These are phyloP conservation scores for Marchantia polymorpha DNA, from an alignment of 225 moss, liverwort and hornwort species.

Conservation along the genomic window DNA sequence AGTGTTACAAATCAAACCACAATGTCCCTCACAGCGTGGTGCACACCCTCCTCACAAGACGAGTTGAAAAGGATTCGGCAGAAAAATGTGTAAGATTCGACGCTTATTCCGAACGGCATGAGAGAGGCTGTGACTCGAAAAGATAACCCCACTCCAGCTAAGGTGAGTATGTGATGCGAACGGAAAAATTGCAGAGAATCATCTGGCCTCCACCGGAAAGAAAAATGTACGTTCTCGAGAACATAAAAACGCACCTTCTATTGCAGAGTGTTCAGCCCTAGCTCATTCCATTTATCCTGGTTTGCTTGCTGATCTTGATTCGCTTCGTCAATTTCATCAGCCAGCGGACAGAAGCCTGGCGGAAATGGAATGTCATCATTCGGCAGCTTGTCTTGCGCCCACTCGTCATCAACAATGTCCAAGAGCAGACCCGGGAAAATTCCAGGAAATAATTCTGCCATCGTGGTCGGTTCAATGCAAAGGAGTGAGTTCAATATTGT, in stretches of 20 bases:
- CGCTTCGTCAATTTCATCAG: conserved; percentile 84
- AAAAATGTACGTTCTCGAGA: no score
- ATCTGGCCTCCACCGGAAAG: no score
- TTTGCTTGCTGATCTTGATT: conserved; percentile 42
- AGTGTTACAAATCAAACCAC: no score
- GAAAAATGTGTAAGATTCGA: no score
- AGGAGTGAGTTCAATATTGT: not conserved
- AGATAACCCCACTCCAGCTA: no score
- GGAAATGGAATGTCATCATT: conserved; percentile 90
- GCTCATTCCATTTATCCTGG: conserved; percentile 43
- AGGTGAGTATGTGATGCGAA: no score
- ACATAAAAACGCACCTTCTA: not conserved
- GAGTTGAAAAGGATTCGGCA: no score
- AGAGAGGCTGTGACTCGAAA: no score
- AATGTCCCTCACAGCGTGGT: no score
- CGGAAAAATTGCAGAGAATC: no score
- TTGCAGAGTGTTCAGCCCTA: conserved; percentile 35
- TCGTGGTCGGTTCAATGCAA: conserved; percentile 18
- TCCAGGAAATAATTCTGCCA: conserved; percentile 53
- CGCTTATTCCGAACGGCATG: no score
- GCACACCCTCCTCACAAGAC: no score
- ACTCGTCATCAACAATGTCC: conserved; percentile 87
- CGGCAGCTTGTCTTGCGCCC: conserved; percentile 80
- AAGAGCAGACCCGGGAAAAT: conserved; percentile 69
- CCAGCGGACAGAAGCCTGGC: conserved; percentile 64